Evolutionary conservation across 148 eudicot species (phyloP), one percentile per base, ranked within the genome.

Genomic region (Camellia japonica): DNA sequence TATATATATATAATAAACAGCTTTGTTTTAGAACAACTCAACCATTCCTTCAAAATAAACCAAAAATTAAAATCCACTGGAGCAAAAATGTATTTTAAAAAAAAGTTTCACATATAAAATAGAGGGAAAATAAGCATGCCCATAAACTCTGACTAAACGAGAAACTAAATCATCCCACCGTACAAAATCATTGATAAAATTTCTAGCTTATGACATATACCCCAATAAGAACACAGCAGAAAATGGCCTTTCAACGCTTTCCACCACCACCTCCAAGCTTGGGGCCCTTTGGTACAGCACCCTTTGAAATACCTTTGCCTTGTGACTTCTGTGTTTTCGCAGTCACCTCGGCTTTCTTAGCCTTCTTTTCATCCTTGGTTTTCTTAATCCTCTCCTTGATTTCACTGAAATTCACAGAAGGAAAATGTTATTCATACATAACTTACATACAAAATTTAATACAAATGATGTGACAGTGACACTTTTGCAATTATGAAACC

Each of bases 341-440:
- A 7, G 56, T 69, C 46, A 85, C 89, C 79, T 90, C 93, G 0
- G 88, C 88, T 61, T 90, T 90, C 86, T 88, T 90, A 11, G 89
- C 93, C 78, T 81, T 88, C 90, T 87, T 90, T 78, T 90, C 93
- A 77, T 90, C 93, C 85, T 90, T 90, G 14, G 91, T 90, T 44
- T 90, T 90, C 91, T 90, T 90, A 80, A 88, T 90, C 73, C 93
- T 88, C 76, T 90, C 93, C 88, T 90, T 90, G 79, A 90, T 90
- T 80, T 90, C 93, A 81, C 93, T 90, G 85, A 0, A 69, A 72
- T 23, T 52, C 10, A 47, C 42, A 30, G 38, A 30, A 30, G 38
- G 38, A 30, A 30, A 30, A 30, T 30, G 38, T 30, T 30, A 30
- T 30, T 30, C 38, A 30, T 30, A 30, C 38, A 30, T 30, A 30